Evolutionary conservation across 768 basidiomycete species (phyloP).

Genomic region (Suillus occidentalis): DNA sequence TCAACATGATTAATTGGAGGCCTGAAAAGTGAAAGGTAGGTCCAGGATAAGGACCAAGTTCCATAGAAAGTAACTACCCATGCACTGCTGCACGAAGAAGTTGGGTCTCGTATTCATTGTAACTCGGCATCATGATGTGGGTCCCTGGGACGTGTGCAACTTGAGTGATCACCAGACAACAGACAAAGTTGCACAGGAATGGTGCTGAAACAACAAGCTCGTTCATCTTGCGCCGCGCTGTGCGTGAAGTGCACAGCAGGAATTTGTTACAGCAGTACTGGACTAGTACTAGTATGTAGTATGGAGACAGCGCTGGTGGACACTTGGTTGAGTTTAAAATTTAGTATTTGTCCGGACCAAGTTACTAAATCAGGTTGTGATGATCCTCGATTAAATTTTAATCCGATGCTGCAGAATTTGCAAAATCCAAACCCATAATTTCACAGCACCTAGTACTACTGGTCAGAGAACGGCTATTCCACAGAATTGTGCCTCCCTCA

Average conservation of each 20-base stretch:
- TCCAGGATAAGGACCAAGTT: not conserved
- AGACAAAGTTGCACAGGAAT: not conserved
- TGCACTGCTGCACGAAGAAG: not conserved
- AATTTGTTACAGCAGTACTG: not conserved
- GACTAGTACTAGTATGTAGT: not conserved
- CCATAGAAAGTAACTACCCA: not conserved
- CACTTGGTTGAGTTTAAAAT: not conserved
- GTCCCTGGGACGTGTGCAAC: not conserved
- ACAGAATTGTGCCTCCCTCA: not conserved
- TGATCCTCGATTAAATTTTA: constrained; percentile 3
- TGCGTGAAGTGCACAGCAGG: not conserved
- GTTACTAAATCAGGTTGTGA: not conserved
- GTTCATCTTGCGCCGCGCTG: not conserved
- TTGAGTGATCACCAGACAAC: not conserved
- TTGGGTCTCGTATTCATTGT: not conserved
- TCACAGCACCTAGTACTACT: not conserved
- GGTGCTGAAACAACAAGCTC: not conserved
- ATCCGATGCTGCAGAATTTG: not conserved
- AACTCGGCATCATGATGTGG: not conserved
- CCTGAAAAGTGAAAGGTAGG: not conserved
- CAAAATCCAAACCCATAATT: not conserved
- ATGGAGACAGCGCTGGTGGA: not conserved
- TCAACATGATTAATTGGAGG: not conserved
- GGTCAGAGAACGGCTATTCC: not conserved
- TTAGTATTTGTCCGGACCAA: not conserved